A percentile compares a stretch with the other conserved stretches of the same genome.
phyloP scores from a whole-genome alignment of 805 yeast species.

The Wickerhamomyces chambardii region DNA sequence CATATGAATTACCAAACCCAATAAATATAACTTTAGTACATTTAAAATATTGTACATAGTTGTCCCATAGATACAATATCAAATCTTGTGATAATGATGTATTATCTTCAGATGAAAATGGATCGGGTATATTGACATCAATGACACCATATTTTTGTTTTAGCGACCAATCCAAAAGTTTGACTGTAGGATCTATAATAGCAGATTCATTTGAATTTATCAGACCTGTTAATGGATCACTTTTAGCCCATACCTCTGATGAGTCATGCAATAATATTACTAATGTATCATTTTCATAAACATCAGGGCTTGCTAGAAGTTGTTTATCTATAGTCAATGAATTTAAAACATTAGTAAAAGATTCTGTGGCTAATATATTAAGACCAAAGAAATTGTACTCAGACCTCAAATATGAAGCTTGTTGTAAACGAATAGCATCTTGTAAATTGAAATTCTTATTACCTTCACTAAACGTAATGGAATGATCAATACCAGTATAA shows the following conservation, averaged over 20 bases:
- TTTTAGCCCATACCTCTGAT: slow-evolving; percentile 84
- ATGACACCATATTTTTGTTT: slow-evolving; percentile 63
- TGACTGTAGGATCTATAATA: slow-evolving; percentile 65
- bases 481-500: slow-evolving; percentile 26
- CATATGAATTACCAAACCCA: slow-evolving; percentile 86
- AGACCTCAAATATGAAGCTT: slow-evolving; percentile 45
- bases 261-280: slow-evolving; percentile 81
- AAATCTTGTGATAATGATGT: slow-evolving; percentile 75
- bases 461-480: slow-evolving; percentile 21
- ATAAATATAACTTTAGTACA: slow-evolving; percentile 67
- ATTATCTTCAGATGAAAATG: slow-evolving; percentile 31
- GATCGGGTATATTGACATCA: slow-evolving; percentile 73
- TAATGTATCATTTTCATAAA: slow-evolving; percentile 55
- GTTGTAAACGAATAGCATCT: slow-evolving; percentile 70
- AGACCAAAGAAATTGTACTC: slow-evolving; percentile 53
- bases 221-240: slow-evolving; percentile 72
- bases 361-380: slow-evolving; percentile 48
- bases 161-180: slow-evolving; percentile 61
- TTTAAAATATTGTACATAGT: slow-evolving; percentile 69
- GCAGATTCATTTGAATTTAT: slow-evolving; percentile 67
- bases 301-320: slow-evolving; percentile 61
- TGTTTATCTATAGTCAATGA: slow-evolving; percentile 35
- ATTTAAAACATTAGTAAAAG: slow-evolving; percentile 16
- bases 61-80: slow-evolving; percentile 80
- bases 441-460: slow-evolving; percentile 44